A percentile compares a stretch with the other conserved stretches of the same genome.
Evolutionary conservation across 371 early-diverging fungal species (phyloP).

Genomic region (Dipsacomyces acuminosporus): DNA sequence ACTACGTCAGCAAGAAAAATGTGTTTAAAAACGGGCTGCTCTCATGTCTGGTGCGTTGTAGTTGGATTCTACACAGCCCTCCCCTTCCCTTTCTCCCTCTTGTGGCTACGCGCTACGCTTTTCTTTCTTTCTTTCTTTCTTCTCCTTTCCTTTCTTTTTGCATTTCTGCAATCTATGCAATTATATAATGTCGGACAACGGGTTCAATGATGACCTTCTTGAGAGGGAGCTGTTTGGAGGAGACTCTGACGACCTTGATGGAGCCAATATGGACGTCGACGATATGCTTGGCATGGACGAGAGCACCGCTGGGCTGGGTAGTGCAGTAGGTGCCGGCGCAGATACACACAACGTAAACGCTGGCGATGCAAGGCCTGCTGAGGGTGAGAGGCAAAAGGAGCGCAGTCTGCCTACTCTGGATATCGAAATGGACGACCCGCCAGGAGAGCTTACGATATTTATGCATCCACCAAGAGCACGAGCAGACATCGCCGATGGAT

Average conservation of each 20-base stretch:
- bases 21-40: too few species aligned
- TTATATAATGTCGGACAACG: slow-evolving; percentile 40
- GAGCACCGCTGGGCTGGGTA: slow-evolving; percentile 2
- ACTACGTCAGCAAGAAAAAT: too few species aligned
- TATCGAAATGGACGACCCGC: slow-evolving; percentile 35
- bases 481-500: neutral
- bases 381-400: too few species aligned
- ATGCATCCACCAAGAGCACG: slow-evolving; percentile 15
- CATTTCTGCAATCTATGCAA: too few species aligned
- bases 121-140: slow-evolving; percentile 1
- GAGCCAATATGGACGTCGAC: slow-evolving; percentile 37
- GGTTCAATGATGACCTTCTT: slow-evolving; percentile 44
- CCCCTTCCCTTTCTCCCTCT: too few species aligned
- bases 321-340: neutral
- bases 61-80: too few species aligned
- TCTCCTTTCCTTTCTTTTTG: neutral
- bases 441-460: slow-evolving; percentile 34
- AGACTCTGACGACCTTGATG: slow-evolving; percentile 40
- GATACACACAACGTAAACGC: neutral
- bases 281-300: slow-evolving; percentile 31
- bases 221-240: slow-evolving; percentile 50
- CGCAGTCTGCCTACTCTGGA: slow-evolving; percentile 5
- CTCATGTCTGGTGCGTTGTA: too few species aligned
- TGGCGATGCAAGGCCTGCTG: slow-evolving; percentile 1
- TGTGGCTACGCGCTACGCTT: neutral